Evolutionary conservation across 2,329 filamentous ascomycete genomes (phyloP).

Genomic region (Trichophyton benhamiae): DNA sequence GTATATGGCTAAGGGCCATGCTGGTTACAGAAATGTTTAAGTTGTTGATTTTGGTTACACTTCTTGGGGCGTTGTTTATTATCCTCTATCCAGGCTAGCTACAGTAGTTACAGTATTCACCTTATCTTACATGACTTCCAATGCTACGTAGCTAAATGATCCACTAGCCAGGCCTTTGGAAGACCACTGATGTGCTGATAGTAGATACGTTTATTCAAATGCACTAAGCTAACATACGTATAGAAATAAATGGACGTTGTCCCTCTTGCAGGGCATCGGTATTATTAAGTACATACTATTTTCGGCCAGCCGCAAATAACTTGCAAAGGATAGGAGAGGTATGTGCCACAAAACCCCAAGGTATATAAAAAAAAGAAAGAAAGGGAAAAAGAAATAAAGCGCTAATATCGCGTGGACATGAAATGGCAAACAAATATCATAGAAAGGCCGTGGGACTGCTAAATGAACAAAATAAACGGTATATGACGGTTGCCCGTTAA

Average conservation of each 20-base stretch:
- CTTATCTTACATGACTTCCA: no score
- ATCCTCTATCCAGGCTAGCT: no score
- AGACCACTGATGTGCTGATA: no score
- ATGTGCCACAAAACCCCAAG: background rate
- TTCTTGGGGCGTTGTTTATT: no score
- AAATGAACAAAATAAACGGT: background rate
- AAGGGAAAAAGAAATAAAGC: background rate
- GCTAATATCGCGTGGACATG: background rate
- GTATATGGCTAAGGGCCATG: conserved; percentile 26
- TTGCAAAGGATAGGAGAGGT: background rate
- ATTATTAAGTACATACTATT: background rate
- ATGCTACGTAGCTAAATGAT: no score
- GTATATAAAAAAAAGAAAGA: background rate
- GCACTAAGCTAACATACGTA: background rate
- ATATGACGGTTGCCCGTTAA: background rate
- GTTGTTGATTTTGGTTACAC: no score
- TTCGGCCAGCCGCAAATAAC: conserved; percentile 3
- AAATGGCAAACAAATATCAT: background rate
- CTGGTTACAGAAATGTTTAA: background rate
- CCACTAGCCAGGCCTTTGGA: no score
- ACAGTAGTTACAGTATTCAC: no score
- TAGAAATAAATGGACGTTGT: background rate
- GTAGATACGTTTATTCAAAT: background rate
- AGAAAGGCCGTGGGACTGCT: background rate
- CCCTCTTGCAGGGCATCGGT: background rate